Conservation (phyloP, 495 filamentous ascomycete species). For the Hypomontagnella monticulosa region DNA sequence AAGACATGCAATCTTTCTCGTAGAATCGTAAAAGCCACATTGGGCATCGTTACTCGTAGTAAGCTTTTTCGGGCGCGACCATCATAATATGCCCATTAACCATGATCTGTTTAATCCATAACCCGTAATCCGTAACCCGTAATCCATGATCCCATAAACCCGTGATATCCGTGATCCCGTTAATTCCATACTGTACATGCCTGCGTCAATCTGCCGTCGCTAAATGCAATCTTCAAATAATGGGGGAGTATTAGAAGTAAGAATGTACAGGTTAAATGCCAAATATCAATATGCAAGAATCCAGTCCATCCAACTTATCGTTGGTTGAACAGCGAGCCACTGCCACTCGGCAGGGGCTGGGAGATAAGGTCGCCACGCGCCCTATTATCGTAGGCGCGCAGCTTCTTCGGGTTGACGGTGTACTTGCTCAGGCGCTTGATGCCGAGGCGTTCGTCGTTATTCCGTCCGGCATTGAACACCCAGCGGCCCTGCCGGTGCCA, state of each 20-base stretch:
- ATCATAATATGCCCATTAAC: neutral
- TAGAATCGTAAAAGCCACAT: conserved; percentile 27
- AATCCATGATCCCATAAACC: conserved; percentile 20
- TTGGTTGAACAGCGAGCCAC: conserved; percentile 32
- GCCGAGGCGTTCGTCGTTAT: conserved; percentile 47
- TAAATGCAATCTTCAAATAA: conserved; percentile 7
- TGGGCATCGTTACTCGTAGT: conserved; percentile 15
- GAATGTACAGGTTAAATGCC: conserved; percentile 6
- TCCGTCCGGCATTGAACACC: conserved; percentile 47
- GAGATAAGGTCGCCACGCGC: conserved; percentile 41
- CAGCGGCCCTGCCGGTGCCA: conserved; percentile 50
- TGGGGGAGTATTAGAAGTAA: neutral
- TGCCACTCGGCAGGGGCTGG: conserved; percentile 32
- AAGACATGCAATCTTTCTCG: conserved; percentile 23
- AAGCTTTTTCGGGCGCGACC: no score
- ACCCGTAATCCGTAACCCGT: conserved; percentile 14
- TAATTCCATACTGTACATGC: conserved; percentile 21
- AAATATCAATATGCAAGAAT: conserved; percentile 16
- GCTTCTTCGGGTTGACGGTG: conserved; percentile 47
- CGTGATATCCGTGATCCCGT: conserved; percentile 29
- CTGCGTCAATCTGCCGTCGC: conserved; percentile 25
- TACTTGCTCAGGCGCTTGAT: conserved; percentile 52
- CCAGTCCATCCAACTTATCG: conserved; percentile 9
- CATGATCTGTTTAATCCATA: conserved; percentile 1
- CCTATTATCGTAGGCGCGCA: conserved; percentile 36